Percentiles rank a stretch among this genome's conserved stretches.
These are phyloP conservation scores for Isatis lusitanica DNA, from an alignment of 441 rosid genomes.

Conservation along the genomic window DNA sequence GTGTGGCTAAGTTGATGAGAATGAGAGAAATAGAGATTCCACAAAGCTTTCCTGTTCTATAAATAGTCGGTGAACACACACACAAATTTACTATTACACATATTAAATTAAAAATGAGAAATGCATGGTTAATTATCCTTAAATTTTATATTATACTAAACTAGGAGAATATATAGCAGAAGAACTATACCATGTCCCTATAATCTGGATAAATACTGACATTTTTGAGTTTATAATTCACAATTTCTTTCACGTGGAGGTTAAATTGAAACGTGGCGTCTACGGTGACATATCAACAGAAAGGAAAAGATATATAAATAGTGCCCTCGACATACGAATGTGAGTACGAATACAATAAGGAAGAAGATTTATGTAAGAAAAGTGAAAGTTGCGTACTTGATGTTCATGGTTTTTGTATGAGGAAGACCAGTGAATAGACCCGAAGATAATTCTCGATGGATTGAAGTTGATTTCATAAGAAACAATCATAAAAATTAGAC, in stretches of 20 bases:
- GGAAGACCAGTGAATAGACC: not conserved
- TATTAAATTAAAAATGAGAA: not conserved
- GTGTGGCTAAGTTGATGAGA: slow-evolving; percentile 78
- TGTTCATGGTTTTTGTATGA: not conserved
- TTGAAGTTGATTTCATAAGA: not conserved
- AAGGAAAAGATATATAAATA: too few species aligned
- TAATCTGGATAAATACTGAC: too few species aligned
- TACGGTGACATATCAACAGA: too few species aligned
- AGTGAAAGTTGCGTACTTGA: not conserved
- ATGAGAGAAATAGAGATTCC: slow-evolving; percentile 77
- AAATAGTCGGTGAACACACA: slow-evolving; percentile 1
- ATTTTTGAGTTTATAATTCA: too few species aligned
- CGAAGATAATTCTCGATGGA: not conserved
- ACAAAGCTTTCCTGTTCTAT: slow-evolving; percentile 59
- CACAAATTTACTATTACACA: not conserved
- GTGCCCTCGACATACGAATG: too few species aligned
- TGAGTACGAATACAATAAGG: not conserved
- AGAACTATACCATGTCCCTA: not conserved
- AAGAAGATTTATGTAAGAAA: not conserved
- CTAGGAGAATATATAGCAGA: not conserved
- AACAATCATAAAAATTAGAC: not conserved
- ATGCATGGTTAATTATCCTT: not conserved
- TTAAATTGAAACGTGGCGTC: too few species aligned
- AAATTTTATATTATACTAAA: not conserved
- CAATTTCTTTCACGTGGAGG: too few species aligned